Base-by-base conservation (phyloP, 1,284 basidiomycete genomes). In the Trichosporon sp. region DNA sequence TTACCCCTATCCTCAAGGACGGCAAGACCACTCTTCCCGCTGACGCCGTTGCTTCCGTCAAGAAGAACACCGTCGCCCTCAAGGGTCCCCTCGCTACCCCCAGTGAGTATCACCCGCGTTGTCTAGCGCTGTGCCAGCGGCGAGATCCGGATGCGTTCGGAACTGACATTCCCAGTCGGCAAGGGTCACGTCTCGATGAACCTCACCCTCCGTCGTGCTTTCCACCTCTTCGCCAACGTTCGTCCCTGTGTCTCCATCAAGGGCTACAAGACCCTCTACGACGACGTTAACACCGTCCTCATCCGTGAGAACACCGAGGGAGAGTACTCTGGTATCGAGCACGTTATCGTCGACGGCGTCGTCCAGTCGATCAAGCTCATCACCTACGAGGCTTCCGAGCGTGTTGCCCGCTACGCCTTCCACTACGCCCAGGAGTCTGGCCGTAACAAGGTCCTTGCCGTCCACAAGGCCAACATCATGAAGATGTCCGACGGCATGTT, bases 401-500 rank as follows among this genome's bases (percentile, higher is more conserved):
- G 97, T 72, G 96, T 99, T 70, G 96, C 97, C 65, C 91, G 95
- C 71, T 99, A 99, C 84, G 97, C 97, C 14, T 99, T 99, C 90
- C 90, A 98, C 86, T 98, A 98, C 81, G 97, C 97, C 43, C 89
- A 92, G 80, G 88, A 92, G 73, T 91, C 90, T 80, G 92, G 92
- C 77, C 88, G 97, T 76, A 91, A 91, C 84, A 91, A 93, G 78
- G 97, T 99, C 74, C 99, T 96, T 40, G 97, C 97, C 63, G 97
- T 99, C 54, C 97, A 99, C 88, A 99, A 99, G 87, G 97, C 97
- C 54, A 98, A 97, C 83, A 98, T 99, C 87, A 99, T 99, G 84
- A 98, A 98, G 90, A 94, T 98, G 92, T 98, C 96, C 31, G 97
- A 99, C 84, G 97, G 97, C 78, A 98, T 99, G 95, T 99, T 99